Evolutionary conservation across 257 asterid species (phyloP).

Genomic region (Przewalskia tangutica): DNA sequence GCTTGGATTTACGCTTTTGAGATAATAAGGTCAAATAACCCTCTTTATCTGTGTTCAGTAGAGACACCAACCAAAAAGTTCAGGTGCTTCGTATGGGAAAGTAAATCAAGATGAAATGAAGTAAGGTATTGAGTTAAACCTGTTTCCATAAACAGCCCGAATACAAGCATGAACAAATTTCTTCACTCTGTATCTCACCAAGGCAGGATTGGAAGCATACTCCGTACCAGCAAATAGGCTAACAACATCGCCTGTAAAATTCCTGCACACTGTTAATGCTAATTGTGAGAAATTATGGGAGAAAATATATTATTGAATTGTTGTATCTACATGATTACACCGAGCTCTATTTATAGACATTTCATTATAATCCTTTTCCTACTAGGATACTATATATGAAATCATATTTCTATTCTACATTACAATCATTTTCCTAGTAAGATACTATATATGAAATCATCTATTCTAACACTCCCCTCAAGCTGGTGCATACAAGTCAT

Average conservation of each 20-base stretch:
- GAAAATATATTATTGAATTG: too few species aligned
- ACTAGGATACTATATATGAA: too few species aligned
- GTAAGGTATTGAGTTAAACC: slow-evolving; percentile 33
- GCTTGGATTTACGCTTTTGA: neutral
- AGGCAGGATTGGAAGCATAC: slow-evolving; percentile 38
- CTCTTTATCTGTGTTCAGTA: neutral
- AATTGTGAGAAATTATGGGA: too few species aligned
- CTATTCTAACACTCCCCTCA: too few species aligned
- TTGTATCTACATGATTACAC: too few species aligned
- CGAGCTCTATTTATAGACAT: too few species aligned
- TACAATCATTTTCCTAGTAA: too few species aligned
- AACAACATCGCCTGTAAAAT: slow-evolving; percentile 38
- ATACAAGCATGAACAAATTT: slow-evolving; percentile 55
- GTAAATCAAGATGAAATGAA: neutral
- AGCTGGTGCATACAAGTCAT: too few species aligned
- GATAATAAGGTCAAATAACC: neutral
- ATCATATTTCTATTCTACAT: too few species aligned
- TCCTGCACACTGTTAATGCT: neutral
- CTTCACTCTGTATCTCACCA: slow-evolving; percentile 81
- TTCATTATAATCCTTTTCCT: too few species aligned
- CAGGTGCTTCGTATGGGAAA: neutral
- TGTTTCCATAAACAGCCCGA: slow-evolving; percentile 61
- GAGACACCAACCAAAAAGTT: neutral
- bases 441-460: too few species aligned
- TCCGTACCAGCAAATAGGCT: slow-evolving; percentile 56